Evolutionary conservation across 2,329 filamentous ascomycete species (phyloP), one percentile per base, ranked within the genome.

Genomic region (Curvularia eragrostidis): DNA sequence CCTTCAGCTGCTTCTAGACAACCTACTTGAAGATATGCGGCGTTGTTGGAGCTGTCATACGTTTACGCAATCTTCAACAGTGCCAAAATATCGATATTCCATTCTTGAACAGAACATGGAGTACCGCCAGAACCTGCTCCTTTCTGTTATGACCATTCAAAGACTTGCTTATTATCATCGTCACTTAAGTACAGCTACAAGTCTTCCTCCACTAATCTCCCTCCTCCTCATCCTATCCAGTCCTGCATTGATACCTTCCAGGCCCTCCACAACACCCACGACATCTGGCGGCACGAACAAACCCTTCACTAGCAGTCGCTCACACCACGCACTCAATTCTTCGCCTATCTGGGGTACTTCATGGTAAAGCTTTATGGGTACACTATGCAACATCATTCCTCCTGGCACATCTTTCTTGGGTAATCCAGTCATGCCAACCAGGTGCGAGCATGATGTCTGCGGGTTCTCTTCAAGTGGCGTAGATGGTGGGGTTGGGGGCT

Each of bases 361-460:
- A 68, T 93, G 90, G 68, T 91, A 93, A 3, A 91, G 68, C 74
- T 93, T 93, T 60, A 93, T 90, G 0, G 90, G 90, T 0, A 93
- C 87, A 0, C 81, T 85, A 67, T 91, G 89, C 55, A 87, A 83
- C 5, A 79, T 71, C 0, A 87, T 79, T 0, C 81, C 81, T 0
- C 78, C 75, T 0, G 75, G 73, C 1, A 76, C 74, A 18, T 62
- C 52, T 3, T 77, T 78, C 68, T 90, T 91, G 0, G 90, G 90
- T 3, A 91, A 63, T 0, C 89, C 89, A 0, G 86, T 86, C 43
- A 93, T 66, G 0, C 89, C 89, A 0, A 92, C 82, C 0, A 93
- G 78, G 73, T 93, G 90, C 7, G 70, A 70, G 7, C 56, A 42
- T 23, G 49, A 55, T 15, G 1, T 81, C 75, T 1, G 73, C 19